phyloP scores from a whole-genome alignment of 176 grass and related monocot species.

The Pontederia paniculata region DNA sequence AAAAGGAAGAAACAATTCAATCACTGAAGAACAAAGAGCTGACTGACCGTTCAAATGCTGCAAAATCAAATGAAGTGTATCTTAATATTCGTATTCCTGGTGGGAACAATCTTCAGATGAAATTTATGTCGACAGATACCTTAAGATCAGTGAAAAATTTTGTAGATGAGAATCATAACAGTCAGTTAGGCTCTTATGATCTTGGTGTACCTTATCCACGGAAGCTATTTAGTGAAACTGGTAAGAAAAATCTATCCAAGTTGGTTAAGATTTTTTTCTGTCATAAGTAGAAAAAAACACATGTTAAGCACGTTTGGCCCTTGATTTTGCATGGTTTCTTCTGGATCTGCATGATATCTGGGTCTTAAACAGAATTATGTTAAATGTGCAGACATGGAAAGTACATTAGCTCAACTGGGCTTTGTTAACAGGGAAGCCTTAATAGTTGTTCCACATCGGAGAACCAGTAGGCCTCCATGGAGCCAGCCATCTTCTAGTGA shows the following conservation, averaged over 20 bases:
- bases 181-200: conserved; percentile 43
- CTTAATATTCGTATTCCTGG: conserved; percentile 69
- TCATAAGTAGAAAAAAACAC: not conserved
- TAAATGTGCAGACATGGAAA: conserved; percentile 48
- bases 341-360: too few relatives aligned
- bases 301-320: not conserved
- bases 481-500: conserved; percentile 20
- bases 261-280: not conserved
- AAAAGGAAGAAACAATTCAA: conserved; percentile 23
- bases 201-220: conserved; percentile 86
- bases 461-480: conserved; percentile 25
- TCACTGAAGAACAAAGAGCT: conserved; percentile 4
- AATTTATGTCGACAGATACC: conserved; percentile 51
- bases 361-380: not conserved
- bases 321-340: not conserved
- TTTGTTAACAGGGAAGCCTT: conserved; percentile 78
- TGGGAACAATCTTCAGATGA: conserved; percentile 72
- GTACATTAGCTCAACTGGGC: conserved; percentile 53
- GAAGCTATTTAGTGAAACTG: conserved; percentile 65
- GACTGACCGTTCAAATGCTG: conserved; percentile 11
- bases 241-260: conserved; percentile 24
- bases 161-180: conserved; percentile 52
- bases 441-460: conserved; percentile 59
- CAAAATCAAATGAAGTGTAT: conserved; percentile 53
- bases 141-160: conserved; percentile 66